A percentile compares a stretch with the other conserved stretches of the same genome.
These are phyloP conservation scores for Pyropia yezoensis DNA, from an alignment of 23 red algal genomes.

Conservation along the genomic window DNA sequence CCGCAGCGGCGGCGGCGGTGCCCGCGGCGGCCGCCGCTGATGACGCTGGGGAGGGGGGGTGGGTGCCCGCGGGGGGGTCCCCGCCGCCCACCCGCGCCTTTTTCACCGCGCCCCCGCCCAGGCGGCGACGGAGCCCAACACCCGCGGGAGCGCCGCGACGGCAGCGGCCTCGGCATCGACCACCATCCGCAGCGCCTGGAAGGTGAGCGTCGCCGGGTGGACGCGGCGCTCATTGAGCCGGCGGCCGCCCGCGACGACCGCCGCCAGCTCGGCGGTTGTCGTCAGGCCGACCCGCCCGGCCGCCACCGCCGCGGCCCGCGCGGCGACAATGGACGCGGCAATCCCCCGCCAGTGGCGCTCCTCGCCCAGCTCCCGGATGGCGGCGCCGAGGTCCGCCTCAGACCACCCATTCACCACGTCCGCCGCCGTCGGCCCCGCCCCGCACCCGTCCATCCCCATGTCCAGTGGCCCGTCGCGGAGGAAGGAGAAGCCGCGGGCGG, in stretches of 20 bases:
- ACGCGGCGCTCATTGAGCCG: conserved; percentile 1
- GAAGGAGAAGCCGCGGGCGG: too few relatives aligned
- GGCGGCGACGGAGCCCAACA: neutral
- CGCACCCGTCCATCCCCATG: conserved; percentile 49
- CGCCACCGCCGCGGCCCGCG: neutral
- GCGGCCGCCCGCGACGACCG: conserved; percentile 14
- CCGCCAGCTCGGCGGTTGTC: conserved; percentile 44
- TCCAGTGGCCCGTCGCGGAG: too few relatives aligned
- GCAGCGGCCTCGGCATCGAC: conserved; percentile 80
- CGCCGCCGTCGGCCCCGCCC: conserved; percentile 22
- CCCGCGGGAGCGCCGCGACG: conserved; percentile 32
- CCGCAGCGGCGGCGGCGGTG: too few relatives aligned
- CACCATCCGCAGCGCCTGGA: conserved; percentile 89
- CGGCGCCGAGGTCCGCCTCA: conserved; percentile 55
- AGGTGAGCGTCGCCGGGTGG: conserved; percentile 90
- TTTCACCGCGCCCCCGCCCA: too few relatives aligned
- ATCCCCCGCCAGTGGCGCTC: conserved; percentile 42
- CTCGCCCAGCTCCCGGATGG: too few relatives aligned
- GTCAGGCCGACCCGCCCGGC: neutral
- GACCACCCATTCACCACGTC: conserved; percentile 62
- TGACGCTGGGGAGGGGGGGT: too few relatives aligned
- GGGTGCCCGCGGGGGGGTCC: too few relatives aligned
- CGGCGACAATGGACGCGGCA: conserved; percentile 42
- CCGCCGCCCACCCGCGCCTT: too few relatives aligned
- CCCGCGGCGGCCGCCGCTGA: too few relatives aligned